Percentiles rank a stretch among this genome's conserved stretches.
phyloP scores from a whole-genome alignment of 768 basidiomycete species.

The Cyathus striatus region DNA sequence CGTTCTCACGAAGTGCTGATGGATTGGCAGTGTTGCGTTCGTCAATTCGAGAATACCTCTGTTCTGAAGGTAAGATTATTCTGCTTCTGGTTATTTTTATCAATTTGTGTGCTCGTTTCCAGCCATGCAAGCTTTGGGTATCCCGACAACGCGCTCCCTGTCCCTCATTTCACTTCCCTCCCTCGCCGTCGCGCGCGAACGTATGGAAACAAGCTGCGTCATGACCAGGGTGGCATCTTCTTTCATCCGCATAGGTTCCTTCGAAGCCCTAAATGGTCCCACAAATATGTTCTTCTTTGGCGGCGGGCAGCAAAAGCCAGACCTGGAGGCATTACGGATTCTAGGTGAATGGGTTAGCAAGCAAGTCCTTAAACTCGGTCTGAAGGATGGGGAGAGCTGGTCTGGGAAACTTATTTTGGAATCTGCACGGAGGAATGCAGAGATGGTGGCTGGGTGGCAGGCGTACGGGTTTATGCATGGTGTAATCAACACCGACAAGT shows the following conservation, averaged over 20 bases:
- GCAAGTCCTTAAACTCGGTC: conserved; percentile 48
- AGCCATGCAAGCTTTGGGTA: conserved; percentile 65
- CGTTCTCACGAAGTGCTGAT: conserved; percentile 89
- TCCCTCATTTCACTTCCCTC: conserved; percentile 71
- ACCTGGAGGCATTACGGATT: conserved; percentile 69
- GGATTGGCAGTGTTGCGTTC: conserved; percentile 94
- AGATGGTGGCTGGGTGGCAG: conserved; percentile 96
- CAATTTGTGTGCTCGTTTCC: neutral
- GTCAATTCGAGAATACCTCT: conserved; percentile 90
- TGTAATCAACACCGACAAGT: conserved; percentile 98
- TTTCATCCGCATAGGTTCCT: conserved; percentile 88
- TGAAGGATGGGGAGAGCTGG: conserved; percentile 57
- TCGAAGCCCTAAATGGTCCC: conserved; percentile 80
- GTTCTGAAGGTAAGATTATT: conserved; percentile 69
- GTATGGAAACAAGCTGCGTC: conserved; percentile 64
- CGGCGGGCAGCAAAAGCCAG: conserved; percentile 68
- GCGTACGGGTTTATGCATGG: conserved; percentile 93
- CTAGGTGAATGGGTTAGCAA: conserved; percentile 72
- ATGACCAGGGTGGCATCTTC: conserved; percentile 82
- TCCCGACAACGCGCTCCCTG: conserved; percentile 88
- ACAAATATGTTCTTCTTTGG: conserved; percentile 62
- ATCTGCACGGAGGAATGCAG: conserved; percentile 77
- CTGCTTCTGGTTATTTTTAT: neutral
- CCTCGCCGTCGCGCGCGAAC: conserved; percentile 74
- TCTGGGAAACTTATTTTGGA: conserved; percentile 70